phyloP scores from a whole-genome alignment of 257 asterid genomes.

The Lycium ferocissimum region DNA sequence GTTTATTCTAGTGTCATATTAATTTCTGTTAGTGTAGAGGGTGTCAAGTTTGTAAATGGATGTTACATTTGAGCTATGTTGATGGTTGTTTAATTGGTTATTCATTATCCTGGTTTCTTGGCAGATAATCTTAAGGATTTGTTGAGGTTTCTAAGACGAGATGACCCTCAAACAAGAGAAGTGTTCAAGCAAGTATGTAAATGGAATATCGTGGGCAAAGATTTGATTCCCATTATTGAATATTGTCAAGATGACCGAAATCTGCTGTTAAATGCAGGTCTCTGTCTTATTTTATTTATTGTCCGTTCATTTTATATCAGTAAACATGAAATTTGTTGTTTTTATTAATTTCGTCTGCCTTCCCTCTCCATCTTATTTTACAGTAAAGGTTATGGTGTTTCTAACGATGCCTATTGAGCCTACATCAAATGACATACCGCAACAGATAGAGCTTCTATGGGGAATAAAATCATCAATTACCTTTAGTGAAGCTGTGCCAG shows the following conservation, averaged over 20 bases:
- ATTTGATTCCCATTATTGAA: constrained; percentile 83
- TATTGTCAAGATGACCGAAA: constrained; percentile 73
- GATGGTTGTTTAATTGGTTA: background rate
- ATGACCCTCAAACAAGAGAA: constrained; percentile 86
- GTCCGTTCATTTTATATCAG: background rate
- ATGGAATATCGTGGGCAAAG: constrained; percentile 77
- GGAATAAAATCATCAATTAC: constrained; percentile 73
- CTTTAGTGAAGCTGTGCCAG: constrained; percentile 68
- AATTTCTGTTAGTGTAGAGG: background rate
- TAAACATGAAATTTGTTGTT: background rate
- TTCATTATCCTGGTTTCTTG: background rate
- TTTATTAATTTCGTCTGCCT: background rate
- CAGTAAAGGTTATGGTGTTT: constrained; percentile 93
- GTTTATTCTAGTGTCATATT: background rate
- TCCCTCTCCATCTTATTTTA: constrained; percentile 27
- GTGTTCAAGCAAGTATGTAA: constrained; percentile 93
- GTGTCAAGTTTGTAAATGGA: background rate
- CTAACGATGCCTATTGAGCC: constrained; percentile 94
- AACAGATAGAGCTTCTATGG: constrained; percentile 94
- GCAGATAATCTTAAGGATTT: constrained; percentile 92
- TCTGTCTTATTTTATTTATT: constrained; percentile 10
- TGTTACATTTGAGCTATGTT: background rate
- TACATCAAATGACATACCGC: constrained; percentile 70
- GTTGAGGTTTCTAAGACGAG: constrained; percentile 87
- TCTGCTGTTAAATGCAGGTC: constrained; percentile 84